Evolutionary conservation across 768 basidiomycete species (phyloP).

Genomic region (Cyclocybe aegerita): DNA sequence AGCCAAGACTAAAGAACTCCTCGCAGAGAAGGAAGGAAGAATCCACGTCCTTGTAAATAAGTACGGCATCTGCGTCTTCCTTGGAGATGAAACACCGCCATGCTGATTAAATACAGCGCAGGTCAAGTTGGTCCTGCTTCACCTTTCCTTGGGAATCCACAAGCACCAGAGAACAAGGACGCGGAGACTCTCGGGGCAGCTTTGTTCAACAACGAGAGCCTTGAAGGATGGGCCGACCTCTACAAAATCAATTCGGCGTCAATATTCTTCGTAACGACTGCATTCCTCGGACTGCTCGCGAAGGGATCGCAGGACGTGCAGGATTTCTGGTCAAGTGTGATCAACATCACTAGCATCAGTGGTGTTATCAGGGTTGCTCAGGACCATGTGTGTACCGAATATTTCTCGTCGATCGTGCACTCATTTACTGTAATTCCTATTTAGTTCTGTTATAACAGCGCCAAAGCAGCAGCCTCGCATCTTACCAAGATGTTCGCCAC

Average conservation of each 20-base stretch:
- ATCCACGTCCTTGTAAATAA: constrained; percentile 84
- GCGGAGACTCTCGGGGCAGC: constrained; percentile 67
- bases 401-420: background rate
- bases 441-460: constrained; percentile 81
- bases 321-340: constrained; percentile 61
- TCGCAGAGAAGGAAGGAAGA: constrained; percentile 63
- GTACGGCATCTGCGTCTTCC: constrained; percentile 35
- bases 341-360: constrained; percentile 80
- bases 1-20: constrained; percentile 45
- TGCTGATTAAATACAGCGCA: constrained; percentile 44
- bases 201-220: constrained; percentile 66
- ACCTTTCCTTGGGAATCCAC: constrained; percentile 53
- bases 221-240: constrained; percentile 60
- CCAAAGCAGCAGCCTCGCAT: constrained; percentile 76
- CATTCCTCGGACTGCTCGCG: constrained; percentile 73
- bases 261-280: constrained; percentile 75
- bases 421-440: background rate
- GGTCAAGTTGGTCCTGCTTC: constrained; percentile 71
- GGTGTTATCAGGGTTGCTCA: constrained; percentile 71
- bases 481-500: constrained; percentile 77
- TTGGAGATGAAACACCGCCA: background rate
- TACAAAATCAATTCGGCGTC: constrained; percentile 73
- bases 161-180: constrained; percentile 58
- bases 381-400: constrained; percentile 57
- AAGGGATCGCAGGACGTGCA: constrained; percentile 63